Conservation (phyloP, 306 rosid genomes). For the Canavalia gladiata region DNA sequence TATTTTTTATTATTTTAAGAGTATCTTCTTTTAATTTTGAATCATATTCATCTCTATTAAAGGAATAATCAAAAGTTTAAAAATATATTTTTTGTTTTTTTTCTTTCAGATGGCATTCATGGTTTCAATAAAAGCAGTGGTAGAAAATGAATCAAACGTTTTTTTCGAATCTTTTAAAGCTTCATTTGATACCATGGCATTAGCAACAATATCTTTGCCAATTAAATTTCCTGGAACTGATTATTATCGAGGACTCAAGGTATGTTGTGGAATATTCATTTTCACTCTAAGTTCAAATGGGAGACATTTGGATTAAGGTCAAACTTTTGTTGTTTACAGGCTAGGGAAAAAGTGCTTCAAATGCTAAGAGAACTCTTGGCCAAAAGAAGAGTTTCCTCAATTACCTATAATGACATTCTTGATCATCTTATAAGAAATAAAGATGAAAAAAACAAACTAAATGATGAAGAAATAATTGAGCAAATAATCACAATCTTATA, state of each 20-base stretch:
- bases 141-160: constrained; percentile 57
- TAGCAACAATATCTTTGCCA: constrained; percentile 76
- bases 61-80: neutral
- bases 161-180: constrained; percentile 55
- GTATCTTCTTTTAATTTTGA: neutral
- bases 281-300: neutral
- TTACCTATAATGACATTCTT: constrained; percentile 65
- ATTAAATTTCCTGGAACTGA: constrained; percentile 78
- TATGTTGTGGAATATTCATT: constrained; percentile 11
- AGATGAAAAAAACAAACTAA: constrained; percentile 57
- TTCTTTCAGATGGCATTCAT: constrained; percentile 73
- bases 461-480: constrained; percentile 76
- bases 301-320: neutral
- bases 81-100: neutral
- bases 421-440: constrained; percentile 56
- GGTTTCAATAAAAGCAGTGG: constrained; percentile 66
- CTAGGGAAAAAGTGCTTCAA: constrained; percentile 59
- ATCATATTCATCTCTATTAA: neutral
- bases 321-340: constrained; percentile 48
- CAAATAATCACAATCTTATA: constrained; percentile 71
- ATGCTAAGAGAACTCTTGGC: constrained; percentile 57
- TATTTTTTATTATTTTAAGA: neutral
- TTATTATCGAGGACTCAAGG: constrained; percentile 71
- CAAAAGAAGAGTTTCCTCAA: constrained; percentile 64
- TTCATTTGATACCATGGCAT: constrained; percentile 63